Percentiles rank a stretch among this genome's conserved stretches.
Conservation (phyloP, 2,329 filamentous ascomycete genomes). For the Teratosphaeria viscida region DNA sequence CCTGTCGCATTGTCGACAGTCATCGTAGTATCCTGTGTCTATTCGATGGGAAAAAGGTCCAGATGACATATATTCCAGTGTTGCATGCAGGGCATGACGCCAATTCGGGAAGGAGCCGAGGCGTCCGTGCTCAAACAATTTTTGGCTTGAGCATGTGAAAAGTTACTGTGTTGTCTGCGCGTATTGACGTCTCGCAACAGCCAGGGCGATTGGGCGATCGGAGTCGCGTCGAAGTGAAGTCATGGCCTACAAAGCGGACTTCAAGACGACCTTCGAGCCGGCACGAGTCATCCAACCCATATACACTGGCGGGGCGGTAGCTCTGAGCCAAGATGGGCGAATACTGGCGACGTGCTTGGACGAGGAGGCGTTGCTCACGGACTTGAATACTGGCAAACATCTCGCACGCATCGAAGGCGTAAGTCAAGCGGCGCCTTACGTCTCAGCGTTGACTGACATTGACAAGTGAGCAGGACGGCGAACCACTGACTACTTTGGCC, state of each 20-base stretch:
- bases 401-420: constrained; percentile 82
- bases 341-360: constrained; percentile 83
- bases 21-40: neutral
- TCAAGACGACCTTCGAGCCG: constrained; percentile 83
- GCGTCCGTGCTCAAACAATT: neutral
- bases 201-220: neutral
- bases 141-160: neutral
- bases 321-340: constrained; percentile 68
- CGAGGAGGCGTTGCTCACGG: constrained; percentile 81
- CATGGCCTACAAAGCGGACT: constrained; percentile 46
- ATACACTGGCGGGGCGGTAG: constrained; percentile 81
- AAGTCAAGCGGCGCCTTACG: constrained; percentile 26
- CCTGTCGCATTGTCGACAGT: neutral
- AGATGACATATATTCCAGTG: neutral
- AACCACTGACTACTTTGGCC: constrained; percentile 64
- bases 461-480: constrained; percentile 42
- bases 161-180: neutral
- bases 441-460: constrained; percentile 26
- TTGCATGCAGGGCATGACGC: neutral
- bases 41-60: neutral
- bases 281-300: constrained; percentile 79
- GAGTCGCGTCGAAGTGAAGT: neutral
- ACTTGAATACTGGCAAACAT: constrained; percentile 71
- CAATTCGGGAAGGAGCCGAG: neutral
- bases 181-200: neutral